These are phyloP conservation scores for Malus domestica DNA, from an alignment of 306 rosid species.

Conservation along the genomic window DNA sequence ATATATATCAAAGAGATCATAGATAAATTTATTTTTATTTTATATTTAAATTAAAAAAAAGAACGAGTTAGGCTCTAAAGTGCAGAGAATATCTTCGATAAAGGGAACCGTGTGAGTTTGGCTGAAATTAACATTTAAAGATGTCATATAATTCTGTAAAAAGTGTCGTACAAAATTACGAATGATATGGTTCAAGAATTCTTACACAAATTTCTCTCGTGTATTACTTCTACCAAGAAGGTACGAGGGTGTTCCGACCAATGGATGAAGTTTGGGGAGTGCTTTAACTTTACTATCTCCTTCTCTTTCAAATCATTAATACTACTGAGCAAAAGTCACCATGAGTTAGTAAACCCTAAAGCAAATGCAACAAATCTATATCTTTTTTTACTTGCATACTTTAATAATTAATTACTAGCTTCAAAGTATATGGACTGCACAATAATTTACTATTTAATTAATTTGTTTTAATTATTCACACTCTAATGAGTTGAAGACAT, in stretches of 20 bases:
- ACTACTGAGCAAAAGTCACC: neutral
- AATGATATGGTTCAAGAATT: fast-evolving
- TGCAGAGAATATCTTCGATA: too few relatives aligned
- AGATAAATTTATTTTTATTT: too few relatives aligned
- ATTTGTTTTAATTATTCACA: neutral
- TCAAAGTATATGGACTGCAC: neutral
- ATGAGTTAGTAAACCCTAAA: neutral
- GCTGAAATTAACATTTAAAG: too few relatives aligned
- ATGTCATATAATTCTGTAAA: neutral
- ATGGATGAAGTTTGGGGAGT: neutral
- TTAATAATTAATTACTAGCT: neutral
- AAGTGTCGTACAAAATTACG: too few relatives aligned
- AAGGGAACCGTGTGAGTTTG: neutral
- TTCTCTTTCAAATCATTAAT: neutral
- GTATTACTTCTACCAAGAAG: neutral
- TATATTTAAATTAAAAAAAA: too few relatives aligned
- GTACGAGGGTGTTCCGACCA: neutral
- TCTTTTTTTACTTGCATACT: neutral
- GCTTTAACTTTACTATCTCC: neutral
- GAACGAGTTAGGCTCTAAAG: too few relatives aligned
- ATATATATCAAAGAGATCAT: too few relatives aligned
- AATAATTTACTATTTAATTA: neutral
- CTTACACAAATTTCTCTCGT: neutral
- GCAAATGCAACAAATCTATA: neutral
- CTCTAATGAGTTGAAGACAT: neutral